Percentiles rank a stretch among this genome's conserved stretches.
Conservation (phyloP, 73 alveolate species). For the Symbiodinium pilosum region DNA sequence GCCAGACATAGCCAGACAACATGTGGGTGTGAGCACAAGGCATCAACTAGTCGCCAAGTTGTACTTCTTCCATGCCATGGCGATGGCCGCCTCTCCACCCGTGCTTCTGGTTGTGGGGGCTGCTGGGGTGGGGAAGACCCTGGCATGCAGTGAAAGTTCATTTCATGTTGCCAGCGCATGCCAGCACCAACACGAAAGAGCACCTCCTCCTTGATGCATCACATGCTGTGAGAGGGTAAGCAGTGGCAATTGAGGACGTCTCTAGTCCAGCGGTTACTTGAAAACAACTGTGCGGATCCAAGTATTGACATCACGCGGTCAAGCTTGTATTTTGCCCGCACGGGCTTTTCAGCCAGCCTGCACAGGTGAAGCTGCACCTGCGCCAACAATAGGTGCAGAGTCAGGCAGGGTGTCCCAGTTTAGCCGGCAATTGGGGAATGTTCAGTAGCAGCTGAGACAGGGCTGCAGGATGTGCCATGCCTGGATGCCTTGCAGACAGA, state of each 20-base stretch:
- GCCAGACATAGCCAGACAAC: too few species aligned
- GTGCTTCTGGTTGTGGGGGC: slow-evolving; percentile 88
- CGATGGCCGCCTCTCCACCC: slow-evolving; percentile 11
- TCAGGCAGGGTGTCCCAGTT: slow-evolving; percentile 3
- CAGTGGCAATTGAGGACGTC: background rate
- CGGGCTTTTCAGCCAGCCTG: background rate
- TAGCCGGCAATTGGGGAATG: too few species aligned
- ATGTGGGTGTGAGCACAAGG: too few species aligned
- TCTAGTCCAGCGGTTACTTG: background rate
- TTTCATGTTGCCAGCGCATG: too few species aligned
- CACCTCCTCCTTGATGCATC: too few species aligned
- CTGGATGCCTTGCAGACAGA: too few species aligned
- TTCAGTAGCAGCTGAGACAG: too few species aligned
- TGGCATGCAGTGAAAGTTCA: background rate
- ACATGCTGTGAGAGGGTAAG: too few species aligned
- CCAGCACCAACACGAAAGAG: too few species aligned
- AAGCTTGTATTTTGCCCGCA: background rate
- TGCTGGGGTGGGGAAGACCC: slow-evolving; percentile 40
- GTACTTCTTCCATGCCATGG: background rate
- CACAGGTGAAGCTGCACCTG: background rate
- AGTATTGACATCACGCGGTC: background rate
- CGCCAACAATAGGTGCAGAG: background rate
- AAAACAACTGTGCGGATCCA: background rate
- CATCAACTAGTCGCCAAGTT: too few species aligned
- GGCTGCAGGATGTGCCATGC: too few species aligned